A percentile compares a stretch with the other conserved stretches of the same genome.
These are phyloP conservation scores for Penicillium odoratum DNA, from an alignment of 495 filamentous ascomycete species.

Conservation along the genomic window DNA sequence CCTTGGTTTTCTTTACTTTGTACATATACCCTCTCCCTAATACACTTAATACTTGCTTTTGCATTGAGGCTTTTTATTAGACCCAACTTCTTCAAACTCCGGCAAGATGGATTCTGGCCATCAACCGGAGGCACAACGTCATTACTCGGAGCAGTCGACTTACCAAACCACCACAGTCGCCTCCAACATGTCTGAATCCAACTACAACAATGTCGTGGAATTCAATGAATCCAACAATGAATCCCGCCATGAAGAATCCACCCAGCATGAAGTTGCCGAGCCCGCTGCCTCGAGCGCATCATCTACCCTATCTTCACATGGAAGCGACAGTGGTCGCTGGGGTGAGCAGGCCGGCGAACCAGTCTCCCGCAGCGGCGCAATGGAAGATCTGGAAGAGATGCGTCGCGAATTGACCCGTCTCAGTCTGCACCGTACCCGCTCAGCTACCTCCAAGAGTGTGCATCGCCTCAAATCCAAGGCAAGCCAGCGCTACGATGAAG, in stretches of 20 bases:
- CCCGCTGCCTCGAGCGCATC: constrained; percentile 16
- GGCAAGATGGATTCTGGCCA: constrained; percentile 28
- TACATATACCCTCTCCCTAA: constrained; percentile 15
- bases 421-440: constrained; percentile 51
- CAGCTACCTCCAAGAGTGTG: constrained; percentile 26
- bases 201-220: background rate
- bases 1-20: constrained; percentile 13
- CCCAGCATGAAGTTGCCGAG: constrained; percentile 6
- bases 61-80: constrained; percentile 20
- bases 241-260: constrained; percentile 8
- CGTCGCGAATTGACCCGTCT: constrained; percentile 62
- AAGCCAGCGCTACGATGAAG: constrained; percentile 35
- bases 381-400: constrained; percentile 72
- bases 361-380: constrained; percentile 61
- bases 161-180: background rate
- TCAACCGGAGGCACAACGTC: constrained; percentile 20
- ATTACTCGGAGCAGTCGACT: constrained; percentile 7
- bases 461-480: constrained; percentile 26
- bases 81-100: background rate
- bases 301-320: constrained; percentile 21
- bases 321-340: constrained; percentile 62
- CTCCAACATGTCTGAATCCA: background rate
- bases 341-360: constrained; percentile 68
- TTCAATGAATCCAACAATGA: constrained; percentile 2
- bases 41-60: constrained; percentile 8